Evolutionary conservation across 148 eudicot genomes (phyloP).

Genomic region (Pouteria glomerata): DNA sequence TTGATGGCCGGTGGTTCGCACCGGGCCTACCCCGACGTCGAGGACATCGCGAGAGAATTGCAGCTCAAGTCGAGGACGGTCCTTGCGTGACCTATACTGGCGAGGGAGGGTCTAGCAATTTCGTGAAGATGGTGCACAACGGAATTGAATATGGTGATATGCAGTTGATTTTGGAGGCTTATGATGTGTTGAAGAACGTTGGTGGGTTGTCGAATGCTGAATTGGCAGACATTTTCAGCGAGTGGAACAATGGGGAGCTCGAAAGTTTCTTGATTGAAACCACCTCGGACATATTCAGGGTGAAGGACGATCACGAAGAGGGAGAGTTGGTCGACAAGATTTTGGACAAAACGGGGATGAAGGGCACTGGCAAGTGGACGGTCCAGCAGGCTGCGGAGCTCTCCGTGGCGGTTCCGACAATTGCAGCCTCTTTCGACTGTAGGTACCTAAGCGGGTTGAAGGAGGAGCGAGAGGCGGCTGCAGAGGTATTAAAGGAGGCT

Average conservation of each 20-base stretch:
- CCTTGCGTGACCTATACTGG: slow-evolving; percentile 78
- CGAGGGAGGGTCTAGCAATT: slow-evolving; percentile 67
- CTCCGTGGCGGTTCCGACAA: slow-evolving; percentile 74
- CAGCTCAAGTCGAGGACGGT: slow-evolving; percentile 72
- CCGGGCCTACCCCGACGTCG: slow-evolving; percentile 43
- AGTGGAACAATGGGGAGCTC: slow-evolving; percentile 67
- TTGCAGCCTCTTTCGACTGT: slow-evolving; percentile 73
- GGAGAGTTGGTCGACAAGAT: slow-evolving; percentile 79
- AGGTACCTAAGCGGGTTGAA: slow-evolving; percentile 79
- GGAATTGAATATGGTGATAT: slow-evolving; percentile 84
- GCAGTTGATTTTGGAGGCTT: slow-evolving; percentile 79
- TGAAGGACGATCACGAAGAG: slow-evolving; percentile 47
- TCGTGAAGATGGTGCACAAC: too few species aligned
- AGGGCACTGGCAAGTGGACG: too few species aligned
- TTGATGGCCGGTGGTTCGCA: slow-evolving; percentile 65
- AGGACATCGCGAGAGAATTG: slow-evolving; percentile 44
- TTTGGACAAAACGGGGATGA: slow-evolving; percentile 82
- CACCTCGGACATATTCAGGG: slow-evolving; percentile 65
- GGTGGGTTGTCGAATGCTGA: slow-evolving; percentile 56
- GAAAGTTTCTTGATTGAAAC: slow-evolving; percentile 78
- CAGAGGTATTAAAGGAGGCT: slow-evolving; percentile 40
- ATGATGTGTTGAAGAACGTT: slow-evolving; percentile 57
- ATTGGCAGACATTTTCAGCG: slow-evolving; percentile 49
- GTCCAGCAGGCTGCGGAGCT: slow-evolving; percentile 91
- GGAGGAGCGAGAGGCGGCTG: slow-evolving; percentile 69